Base-by-base conservation (phyloP, 177 flowering plant genomes). In the Vitis hybrid region DNA sequence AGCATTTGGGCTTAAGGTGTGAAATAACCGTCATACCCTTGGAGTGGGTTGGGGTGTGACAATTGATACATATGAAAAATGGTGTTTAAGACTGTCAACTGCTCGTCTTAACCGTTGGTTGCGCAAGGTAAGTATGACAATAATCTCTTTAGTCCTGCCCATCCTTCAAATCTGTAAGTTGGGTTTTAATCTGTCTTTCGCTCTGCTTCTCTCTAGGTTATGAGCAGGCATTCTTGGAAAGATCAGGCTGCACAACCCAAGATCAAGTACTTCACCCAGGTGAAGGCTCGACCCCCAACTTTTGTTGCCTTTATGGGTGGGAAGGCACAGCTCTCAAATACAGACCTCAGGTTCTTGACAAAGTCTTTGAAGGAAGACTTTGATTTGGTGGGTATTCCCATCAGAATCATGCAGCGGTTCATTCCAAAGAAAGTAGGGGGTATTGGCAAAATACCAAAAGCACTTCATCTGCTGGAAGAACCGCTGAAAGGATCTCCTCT, bases 211-310 rank as follows among this genome's bases (percentile, higher is more conserved):
- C 55, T 40, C 7, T 74, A 92, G 97, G 93, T 93, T 16, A 90
- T 95, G 97, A 93, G 97, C 84, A 82, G 98, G 80, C 99, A 93
- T 80, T 95, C 99, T 1, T 95, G 97, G 97, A 95, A 89, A 78
- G 91, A 95, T 75, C 85, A 82, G 66, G 87, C 91, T 4, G 81
- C 94, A 15, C 93, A 90, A 70, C 93, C 98, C 40, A 95, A 90
- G 82, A 74, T 95, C 68, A 95, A 95, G 76, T 93, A 88, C 76
- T 93, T 93, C 77, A 95, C 97, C 9, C 98, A 95, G 74, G 98
- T 95, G 68, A 95, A 95, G 80, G 98, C 97, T 40, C 88, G 99
- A 11, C 99, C 99, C 11, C 99, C 98, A 12, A 95, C 99, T 3
- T 95, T 95, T 70, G 93, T 95, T 32, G 99, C 97, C 52, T 95